Conservation (phyloP, 75 land plant species). For the Picea glauca region DNA sequence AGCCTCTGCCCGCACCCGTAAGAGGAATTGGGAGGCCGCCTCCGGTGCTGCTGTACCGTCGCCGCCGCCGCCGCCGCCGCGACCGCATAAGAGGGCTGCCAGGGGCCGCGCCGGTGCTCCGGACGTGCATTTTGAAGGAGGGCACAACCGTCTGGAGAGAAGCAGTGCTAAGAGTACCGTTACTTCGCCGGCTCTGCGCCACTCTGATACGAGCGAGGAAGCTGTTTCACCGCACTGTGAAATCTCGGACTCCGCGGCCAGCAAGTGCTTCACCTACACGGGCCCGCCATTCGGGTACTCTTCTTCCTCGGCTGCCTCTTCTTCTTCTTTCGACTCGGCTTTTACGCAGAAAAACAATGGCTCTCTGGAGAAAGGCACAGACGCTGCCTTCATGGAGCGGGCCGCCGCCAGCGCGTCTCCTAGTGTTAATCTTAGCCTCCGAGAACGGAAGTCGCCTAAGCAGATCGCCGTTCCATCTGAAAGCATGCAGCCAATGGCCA, state of each 20-base stretch:
- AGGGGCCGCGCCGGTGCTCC: background rate
- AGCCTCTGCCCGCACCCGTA: background rate
- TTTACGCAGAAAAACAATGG: background rate
- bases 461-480: no score
- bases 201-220: conserved; percentile 11
- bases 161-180: background rate
- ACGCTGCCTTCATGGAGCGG: conserved; percentile 11
- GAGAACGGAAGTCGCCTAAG: background rate
- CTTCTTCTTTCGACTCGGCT: background rate
- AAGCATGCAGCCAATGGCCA: no score
- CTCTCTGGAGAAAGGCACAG: background rate
- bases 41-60: background rate
- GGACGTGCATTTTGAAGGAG: background rate
- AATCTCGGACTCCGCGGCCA: background rate
- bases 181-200: background rate
- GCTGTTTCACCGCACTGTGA: background rate
- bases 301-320: background rate
- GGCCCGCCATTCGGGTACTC: background rate
- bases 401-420: conserved; percentile 2
- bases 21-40: conserved; percentile 1
- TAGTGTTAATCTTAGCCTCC: background rate
- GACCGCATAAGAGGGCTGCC: conserved; percentile 1
- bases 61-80: background rate
- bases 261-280: no score
- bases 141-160: background rate